Evolutionary conservation across 345 rosid genomes (phyloP).

Genomic region (Populus deltoides): DNA sequence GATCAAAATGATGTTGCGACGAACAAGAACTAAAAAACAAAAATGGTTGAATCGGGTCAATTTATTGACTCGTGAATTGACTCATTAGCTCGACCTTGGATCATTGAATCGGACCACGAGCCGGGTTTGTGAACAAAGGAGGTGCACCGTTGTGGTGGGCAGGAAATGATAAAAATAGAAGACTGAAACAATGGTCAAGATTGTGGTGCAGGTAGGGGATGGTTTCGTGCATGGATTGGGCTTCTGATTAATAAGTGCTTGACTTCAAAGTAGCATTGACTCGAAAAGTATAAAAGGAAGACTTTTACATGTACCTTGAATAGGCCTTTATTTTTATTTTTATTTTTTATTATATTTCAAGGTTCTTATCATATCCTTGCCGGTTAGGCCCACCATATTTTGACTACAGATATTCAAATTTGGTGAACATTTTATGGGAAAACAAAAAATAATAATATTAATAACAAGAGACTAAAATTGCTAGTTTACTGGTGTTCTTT

Average conservation of each 20-base stretch:
- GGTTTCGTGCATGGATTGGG: background rate
- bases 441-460: no score
- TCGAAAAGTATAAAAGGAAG: background rate
- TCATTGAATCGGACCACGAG: no score
- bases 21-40: no score
- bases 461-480: no score
- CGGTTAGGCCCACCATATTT: background rate
- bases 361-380: background rate
- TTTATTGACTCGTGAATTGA: no score
- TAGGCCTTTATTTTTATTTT: no score
- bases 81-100: no score
- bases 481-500: no score
- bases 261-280: background rate
- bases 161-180: background rate
- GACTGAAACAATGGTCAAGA: background rate
- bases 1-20: no score
- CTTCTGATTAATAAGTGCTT: background rate
- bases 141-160: accelerated
- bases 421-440: background rate
- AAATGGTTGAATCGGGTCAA: no score
- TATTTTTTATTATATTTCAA: background rate
- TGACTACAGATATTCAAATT: no score
- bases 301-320: background rate
- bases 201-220: background rate
- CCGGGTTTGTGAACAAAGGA: no score